A percentile compares a stretch with the other conserved stretches of the same genome.
phyloP scores from a whole-genome alignment of 805 yeast species.

The Yarrowia deformans region DNA sequence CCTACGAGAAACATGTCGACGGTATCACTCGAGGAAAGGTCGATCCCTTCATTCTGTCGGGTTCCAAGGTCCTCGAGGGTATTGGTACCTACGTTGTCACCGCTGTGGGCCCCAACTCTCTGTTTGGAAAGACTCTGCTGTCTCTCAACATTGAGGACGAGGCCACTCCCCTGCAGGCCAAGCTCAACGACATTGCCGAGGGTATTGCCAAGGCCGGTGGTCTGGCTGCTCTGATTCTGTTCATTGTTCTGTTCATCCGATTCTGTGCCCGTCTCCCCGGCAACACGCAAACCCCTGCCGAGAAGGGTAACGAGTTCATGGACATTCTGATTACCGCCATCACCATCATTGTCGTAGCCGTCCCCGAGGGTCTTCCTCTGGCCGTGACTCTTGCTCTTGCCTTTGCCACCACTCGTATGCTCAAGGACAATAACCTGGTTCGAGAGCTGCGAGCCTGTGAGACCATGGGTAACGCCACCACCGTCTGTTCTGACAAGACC shows the following conservation, averaged over 20 bases:
- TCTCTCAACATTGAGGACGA: slow-evolving; percentile 78
- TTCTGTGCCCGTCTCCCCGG: slow-evolving; percentile 69
- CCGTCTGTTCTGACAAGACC: slow-evolving; percentile 95
- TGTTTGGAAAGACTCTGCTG: slow-evolving; percentile 90
- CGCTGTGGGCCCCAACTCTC: slow-evolving; percentile 87
- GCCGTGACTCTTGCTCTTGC: slow-evolving; percentile 98
- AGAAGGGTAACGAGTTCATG: slow-evolving; percentile 84
- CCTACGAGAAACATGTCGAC: slow-evolving; percentile 47
- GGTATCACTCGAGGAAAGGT: slow-evolving; percentile 52
- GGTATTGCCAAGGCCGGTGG: slow-evolving; percentile 96
- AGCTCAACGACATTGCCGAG: slow-evolving; percentile 83
- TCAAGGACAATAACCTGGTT: slow-evolving; percentile 94
- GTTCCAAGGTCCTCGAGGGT: slow-evolving; percentile 87
- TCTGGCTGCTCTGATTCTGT: slow-evolving; percentile 80
- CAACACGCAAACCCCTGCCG: slow-evolving; percentile 60
- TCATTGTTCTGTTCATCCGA: slow-evolving; percentile 77
- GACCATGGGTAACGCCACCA: slow-evolving; percentile 99
- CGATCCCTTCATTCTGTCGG: slow-evolving; percentile 90
- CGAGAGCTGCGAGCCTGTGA: slow-evolving; percentile 93
- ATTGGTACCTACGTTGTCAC: slow-evolving; percentile 85
- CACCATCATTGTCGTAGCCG: slow-evolving; percentile 94
- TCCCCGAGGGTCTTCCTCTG: slow-evolving; percentile 98
- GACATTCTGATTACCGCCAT: slow-evolving; percentile 89
- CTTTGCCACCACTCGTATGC: slow-evolving; percentile 98
- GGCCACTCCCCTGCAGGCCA: slow-evolving; percentile 85